Evolutionary conservation across 495 filamentous ascomycete genomes (phyloP).

Genomic region (Glonium stellatum): DNA sequence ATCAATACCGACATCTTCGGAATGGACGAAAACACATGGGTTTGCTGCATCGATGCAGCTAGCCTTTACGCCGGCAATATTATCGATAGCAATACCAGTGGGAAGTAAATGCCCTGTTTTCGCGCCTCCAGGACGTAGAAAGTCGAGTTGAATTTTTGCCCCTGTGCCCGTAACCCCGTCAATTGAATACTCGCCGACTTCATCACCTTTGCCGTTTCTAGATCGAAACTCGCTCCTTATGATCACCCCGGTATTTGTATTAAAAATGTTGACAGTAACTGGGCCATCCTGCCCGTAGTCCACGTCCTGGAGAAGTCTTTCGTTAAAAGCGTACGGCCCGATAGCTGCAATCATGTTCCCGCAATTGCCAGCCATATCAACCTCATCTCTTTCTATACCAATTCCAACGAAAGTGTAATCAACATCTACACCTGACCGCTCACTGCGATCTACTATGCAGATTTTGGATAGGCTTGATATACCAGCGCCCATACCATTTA

Average conservation of each 20-base stretch:
- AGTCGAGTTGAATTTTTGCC: slow-evolving; percentile 53
- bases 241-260: slow-evolving; percentile 47
- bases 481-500: slow-evolving; percentile 66
- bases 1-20: slow-evolving; percentile 33
- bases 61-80: slow-evolving; percentile 46
- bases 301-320: slow-evolving; percentile 38
- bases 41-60: slow-evolving; percentile 60
- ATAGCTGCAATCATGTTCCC: slow-evolving; percentile 66
- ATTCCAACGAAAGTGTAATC: slow-evolving; percentile 70
- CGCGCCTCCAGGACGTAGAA: slow-evolving; percentile 59
- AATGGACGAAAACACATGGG: slow-evolving; percentile 48
- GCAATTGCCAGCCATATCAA: slow-evolving; percentile 66
- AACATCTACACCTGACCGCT: slow-evolving; percentile 50
- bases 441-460: slow-evolving; percentile 51
- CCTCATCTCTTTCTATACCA: slow-evolving; percentile 49
- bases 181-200: slow-evolving; percentile 53
- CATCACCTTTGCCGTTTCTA: slow-evolving; percentile 43
- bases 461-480: slow-evolving; percentile 65
- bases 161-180: slow-evolving; percentile 59
- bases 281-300: slow-evolving; percentile 27
- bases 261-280: slow-evolving; percentile 44
- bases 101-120: slow-evolving; percentile 61
- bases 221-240: slow-evolving; percentile 43
- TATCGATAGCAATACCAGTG: slow-evolving; percentile 52
- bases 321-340: slow-evolving; percentile 58